These are phyloP conservation scores for Globisporangium parvum DNA, from an alignment of 352 stramenopile genomes.

Conservation along the genomic window DNA sequence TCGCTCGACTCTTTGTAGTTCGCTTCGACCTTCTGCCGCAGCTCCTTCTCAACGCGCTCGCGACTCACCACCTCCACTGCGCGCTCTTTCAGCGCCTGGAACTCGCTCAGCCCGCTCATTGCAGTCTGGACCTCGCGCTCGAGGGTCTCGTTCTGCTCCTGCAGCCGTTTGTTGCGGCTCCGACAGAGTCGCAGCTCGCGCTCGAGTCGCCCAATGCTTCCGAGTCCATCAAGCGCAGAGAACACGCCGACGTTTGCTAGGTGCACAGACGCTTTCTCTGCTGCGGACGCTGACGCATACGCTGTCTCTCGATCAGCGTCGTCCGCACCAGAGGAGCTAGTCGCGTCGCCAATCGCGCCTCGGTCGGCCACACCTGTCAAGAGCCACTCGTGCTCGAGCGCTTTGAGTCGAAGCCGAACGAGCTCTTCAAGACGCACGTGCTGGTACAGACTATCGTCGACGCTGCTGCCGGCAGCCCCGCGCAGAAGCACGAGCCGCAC, in stretches of 20 bases:
- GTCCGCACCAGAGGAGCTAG: neutral
- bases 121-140: constrained; percentile 50
- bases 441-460: constrained; percentile 57
- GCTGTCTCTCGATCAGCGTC: neutral
- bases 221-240: constrained; percentile 54
- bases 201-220: constrained; percentile 51
- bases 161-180: constrained; percentile 68
- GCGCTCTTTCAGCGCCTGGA: constrained; percentile 69
- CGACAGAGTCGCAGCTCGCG: constrained; percentile 60
- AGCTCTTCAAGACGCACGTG: constrained; percentile 69
- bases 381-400: constrained; percentile 51
- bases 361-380: constrained; percentile 20
- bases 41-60: constrained; percentile 83
- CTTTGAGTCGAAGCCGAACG: constrained; percentile 62
- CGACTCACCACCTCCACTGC: constrained; percentile 72
- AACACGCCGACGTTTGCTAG: constrained; percentile 57
- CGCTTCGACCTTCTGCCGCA: constrained; percentile 60
- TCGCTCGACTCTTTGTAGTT: constrained; percentile 62
- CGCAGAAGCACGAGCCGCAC: constrained; percentile 45
- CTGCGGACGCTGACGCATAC: neutral
- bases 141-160: constrained; percentile 37
- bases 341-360: neutral
- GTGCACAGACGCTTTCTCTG: constrained; percentile 22
- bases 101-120: constrained; percentile 39
- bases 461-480: constrained; percentile 39